Percentiles rank a stretch among this genome's conserved stretches.
Conservation (phyloP, 2,329 filamentous ascomycete species). For the Apiospora kogelbergensis region DNA sequence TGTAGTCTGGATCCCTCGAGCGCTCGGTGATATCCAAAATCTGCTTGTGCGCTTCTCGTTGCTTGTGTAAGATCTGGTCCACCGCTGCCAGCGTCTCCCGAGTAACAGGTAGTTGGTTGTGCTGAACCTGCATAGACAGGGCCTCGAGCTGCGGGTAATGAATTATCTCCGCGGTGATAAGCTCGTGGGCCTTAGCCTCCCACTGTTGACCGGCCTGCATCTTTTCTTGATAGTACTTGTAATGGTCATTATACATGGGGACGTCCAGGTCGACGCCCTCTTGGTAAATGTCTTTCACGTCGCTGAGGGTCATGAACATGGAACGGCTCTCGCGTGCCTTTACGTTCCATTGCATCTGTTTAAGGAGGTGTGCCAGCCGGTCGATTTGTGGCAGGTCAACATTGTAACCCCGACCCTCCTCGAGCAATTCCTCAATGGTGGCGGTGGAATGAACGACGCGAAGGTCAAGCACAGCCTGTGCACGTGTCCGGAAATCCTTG, state of each 20-base stretch:
- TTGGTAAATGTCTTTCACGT: conserved; percentile 77
- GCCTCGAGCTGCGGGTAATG: conserved; percentile 95
- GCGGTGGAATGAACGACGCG: conserved; percentile 62
- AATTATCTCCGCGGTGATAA: conserved; percentile 87
- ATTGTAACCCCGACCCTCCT: conserved; percentile 85
- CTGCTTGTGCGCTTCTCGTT: conserved; percentile 88
- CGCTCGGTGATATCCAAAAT: conserved; percentile 80
- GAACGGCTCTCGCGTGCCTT: conserved; percentile 66
- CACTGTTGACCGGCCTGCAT: conserved; percentile 76
- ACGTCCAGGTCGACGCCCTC: conserved; percentile 78
- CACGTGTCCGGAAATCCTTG: conserved; percentile 78
- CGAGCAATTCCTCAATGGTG: conserved; percentile 87
- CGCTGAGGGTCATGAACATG: conserved; percentile 69
- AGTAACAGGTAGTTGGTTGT: conserved; percentile 73
- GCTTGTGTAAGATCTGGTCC: conserved; percentile 91
- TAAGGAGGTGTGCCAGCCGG: conserved; percentile 73
- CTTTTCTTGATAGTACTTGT: conserved; percentile 75
- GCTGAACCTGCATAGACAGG: conserved; percentile 76
- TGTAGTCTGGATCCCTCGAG: conserved; percentile 72
- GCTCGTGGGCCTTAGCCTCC: conserved; percentile 89
- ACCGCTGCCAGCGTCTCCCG: conserved; percentile 77
- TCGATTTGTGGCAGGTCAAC: conserved; percentile 90
- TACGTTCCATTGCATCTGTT: conserved; percentile 86
- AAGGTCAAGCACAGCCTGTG: conserved; percentile 68
- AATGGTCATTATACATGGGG: conserved; percentile 75